Conservation (phyloP, 495 filamentous ascomycete species). For the Evansstolkia leycettana region DNA sequence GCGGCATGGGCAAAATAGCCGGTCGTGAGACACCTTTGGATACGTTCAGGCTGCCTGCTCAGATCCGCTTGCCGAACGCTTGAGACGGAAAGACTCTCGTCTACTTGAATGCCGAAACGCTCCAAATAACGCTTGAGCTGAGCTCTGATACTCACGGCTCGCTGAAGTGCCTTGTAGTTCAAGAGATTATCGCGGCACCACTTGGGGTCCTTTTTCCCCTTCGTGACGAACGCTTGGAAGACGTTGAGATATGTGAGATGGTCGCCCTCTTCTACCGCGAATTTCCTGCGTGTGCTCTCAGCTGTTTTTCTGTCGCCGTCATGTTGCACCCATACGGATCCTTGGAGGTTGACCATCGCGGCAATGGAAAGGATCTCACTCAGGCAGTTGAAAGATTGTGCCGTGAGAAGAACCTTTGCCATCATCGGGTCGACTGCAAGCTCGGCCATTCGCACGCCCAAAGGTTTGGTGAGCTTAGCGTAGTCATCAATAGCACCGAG, state of each 20-base stretch:
- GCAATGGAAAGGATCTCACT: slow-evolving; percentile 85
- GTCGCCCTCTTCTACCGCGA: slow-evolving; percentile 89
- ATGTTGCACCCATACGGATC: slow-evolving; percentile 69
- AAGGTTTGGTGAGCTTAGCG: slow-evolving; percentile 78
- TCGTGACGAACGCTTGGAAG: slow-evolving; percentile 81
- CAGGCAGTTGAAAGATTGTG: slow-evolving; percentile 61
- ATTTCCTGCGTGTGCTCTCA: slow-evolving; percentile 66
- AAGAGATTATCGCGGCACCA: slow-evolving; percentile 82
- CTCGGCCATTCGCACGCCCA: slow-evolving; percentile 88
- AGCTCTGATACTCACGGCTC: slow-evolving; percentile 74
- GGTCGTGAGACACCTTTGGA: slow-evolving; percentile 75
- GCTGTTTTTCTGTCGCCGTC: slow-evolving; percentile 60
- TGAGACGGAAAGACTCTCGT: slow-evolving; percentile 39
- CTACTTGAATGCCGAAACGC: slow-evolving; percentile 62
- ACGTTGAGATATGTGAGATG: slow-evolving; percentile 91
- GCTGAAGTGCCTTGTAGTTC: slow-evolving; percentile 71
- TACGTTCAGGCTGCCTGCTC: slow-evolving; percentile 51
- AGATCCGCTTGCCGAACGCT: slow-evolving; percentile 15
- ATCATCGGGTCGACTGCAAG: slow-evolving; percentile 95
- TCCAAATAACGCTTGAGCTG: slow-evolving; percentile 84
- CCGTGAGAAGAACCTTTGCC: slow-evolving; percentile 77
- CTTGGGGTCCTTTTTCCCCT: slow-evolving; percentile 68
- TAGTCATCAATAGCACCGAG: slow-evolving; percentile 84
- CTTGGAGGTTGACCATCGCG: slow-evolving; percentile 84
- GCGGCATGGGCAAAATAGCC: slow-evolving; percentile 96